Conservation (phyloP, 805 yeast species). For the Debaryomyces hansenii region DNA sequence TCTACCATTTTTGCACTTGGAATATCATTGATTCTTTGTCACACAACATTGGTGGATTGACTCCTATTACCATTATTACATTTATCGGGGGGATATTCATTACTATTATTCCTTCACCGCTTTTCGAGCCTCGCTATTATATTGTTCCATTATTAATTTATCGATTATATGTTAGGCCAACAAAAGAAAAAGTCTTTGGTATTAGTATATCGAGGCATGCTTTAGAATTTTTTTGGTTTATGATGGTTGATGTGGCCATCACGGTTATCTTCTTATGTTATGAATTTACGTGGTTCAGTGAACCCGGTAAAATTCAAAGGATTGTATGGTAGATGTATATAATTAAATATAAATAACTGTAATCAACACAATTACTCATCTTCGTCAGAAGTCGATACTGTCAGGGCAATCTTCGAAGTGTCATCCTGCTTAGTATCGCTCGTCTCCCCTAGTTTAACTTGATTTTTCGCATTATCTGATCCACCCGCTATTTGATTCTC, state of each 20-base stretch:
- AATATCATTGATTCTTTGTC: constrained; percentile 18
- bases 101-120: constrained; percentile 83
- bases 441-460: too few species aligned
- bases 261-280: constrained; percentile 56
- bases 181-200: background rate
- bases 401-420: background rate
- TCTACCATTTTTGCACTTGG: constrained; percentile 65
- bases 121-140: constrained; percentile 92
- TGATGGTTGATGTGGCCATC: constrained; percentile 53
- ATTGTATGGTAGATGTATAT: constrained; percentile 72
- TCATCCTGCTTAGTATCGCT: background rate
- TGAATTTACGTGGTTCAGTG: constrained; percentile 69
- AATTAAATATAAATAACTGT: background rate
- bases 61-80: constrained; percentile 45
- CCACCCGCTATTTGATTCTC: background rate
- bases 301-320: constrained; percentile 61
- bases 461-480: background rate
- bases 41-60: constrained; percentile 11
- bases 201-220: constrained; percentile 30
- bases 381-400: background rate
- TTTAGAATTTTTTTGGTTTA: constrained; percentile 64
- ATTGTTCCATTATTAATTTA: constrained; percentile 78
- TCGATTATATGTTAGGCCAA: constrained; percentile 49
- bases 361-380: background rate
- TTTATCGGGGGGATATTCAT: constrained; percentile 52